Evolutionary conservation across 345 rosid genomes (phyloP).

Genomic region (Ailanthus altissimus): DNA sequence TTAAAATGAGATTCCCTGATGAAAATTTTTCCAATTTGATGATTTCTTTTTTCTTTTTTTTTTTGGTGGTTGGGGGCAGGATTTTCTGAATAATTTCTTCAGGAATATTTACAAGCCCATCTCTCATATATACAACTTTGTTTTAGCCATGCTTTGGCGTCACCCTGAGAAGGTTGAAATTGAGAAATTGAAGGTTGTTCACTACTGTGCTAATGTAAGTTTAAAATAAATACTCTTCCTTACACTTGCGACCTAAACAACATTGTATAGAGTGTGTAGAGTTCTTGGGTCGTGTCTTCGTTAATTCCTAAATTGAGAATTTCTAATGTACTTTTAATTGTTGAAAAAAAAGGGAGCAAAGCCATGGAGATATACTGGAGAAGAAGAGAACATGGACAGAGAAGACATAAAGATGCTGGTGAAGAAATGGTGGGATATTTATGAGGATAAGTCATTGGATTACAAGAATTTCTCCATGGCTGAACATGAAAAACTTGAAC

Average conservation of each 20-base stretch:
- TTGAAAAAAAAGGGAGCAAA: constrained; percentile 45
- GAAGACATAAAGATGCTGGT: constrained; percentile 58
- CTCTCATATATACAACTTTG: constrained; percentile 46
- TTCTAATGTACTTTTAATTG: too few relatives aligned
- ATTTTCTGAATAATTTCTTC: constrained; percentile 57
- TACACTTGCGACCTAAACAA: too few relatives aligned
- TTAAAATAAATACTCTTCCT: too few relatives aligned
- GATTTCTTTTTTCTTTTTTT: too few relatives aligned
- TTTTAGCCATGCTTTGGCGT: constrained; percentile 63
- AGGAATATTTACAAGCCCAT: constrained; percentile 49
- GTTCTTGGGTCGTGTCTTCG: too few relatives aligned
- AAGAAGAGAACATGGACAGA: constrained; percentile 54
- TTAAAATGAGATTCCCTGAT: too few relatives aligned
- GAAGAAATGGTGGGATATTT: constrained; percentile 62
- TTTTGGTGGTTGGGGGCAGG: constrained; percentile 42
- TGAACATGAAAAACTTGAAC: background rate
- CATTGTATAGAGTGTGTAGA: too few relatives aligned
- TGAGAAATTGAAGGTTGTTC: constrained; percentile 50
- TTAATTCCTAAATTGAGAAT: too few relatives aligned
- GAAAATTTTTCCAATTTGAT: background rate
- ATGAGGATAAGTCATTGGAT: constrained; percentile 42
- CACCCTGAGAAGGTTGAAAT: constrained; percentile 55
- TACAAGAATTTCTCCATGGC: background rate
- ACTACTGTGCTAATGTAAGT: constrained; percentile 60
- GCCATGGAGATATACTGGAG: constrained; percentile 63